These are phyloP conservation scores for Wickerhamiella siamensis DNA, from an alignment of 805 yeast genomes.

Conservation along the genomic window DNA sequence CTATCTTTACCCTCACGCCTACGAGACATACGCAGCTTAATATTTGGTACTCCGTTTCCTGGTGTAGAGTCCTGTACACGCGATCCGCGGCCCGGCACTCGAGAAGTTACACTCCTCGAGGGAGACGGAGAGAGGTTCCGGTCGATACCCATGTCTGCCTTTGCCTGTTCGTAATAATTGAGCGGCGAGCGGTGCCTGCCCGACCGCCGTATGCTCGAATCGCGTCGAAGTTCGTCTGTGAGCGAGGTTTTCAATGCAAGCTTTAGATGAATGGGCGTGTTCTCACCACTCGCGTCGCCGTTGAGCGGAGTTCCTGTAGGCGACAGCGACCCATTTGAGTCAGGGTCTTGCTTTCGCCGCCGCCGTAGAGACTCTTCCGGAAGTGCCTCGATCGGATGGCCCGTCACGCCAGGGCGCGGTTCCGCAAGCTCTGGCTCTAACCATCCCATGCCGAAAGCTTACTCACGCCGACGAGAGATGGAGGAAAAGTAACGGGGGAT, in stretches of 20 bases:
- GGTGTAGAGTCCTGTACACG: background rate
- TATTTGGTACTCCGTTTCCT: background rate
- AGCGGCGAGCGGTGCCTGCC: conserved; percentile 2
- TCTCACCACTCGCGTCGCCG: background rate
- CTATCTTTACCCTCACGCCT: background rate
- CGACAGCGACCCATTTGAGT: conserved; percentile 27
- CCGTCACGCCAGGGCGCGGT: conserved; percentile 50
- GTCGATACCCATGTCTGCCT: background rate
- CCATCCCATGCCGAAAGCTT: conserved; percentile 21
- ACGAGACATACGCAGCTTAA: background rate
- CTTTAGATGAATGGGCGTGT: conserved; percentile 9
- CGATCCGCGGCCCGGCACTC: background rate
- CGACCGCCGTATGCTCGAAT: conserved; percentile 7
- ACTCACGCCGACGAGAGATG: background rate
- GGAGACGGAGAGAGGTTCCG: background rate
- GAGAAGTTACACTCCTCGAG: background rate
- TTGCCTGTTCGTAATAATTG: conserved; percentile 1
- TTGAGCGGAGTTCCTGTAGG: background rate
- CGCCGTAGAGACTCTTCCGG: conserved; percentile 30
- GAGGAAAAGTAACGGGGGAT: too few species aligned
- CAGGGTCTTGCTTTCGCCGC: conserved; percentile 26
- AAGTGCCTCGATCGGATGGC: conserved; percentile 53
- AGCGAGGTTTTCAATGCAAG: conserved; percentile 15
- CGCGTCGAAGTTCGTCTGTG: conserved; percentile 11
- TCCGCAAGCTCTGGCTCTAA: conserved; percentile 45